phyloP scores from a whole-genome alignment of 2,329 filamentous ascomycete species.

The Botrytis tulipae region DNA sequence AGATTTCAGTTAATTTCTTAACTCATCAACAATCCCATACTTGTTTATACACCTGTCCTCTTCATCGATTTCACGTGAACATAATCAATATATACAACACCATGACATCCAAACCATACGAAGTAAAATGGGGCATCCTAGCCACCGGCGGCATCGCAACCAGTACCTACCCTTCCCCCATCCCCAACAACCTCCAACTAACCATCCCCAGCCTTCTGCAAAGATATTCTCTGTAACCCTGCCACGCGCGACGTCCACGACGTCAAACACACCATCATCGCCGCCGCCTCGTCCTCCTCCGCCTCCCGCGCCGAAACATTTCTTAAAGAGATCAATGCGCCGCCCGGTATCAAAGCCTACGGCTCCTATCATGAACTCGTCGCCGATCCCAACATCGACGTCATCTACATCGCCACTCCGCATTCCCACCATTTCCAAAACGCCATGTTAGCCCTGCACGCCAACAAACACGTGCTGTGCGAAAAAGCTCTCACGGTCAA shows the following conservation, averaged over 20 bases:
- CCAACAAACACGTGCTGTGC: slow-evolving; percentile 67
- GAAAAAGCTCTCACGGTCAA: slow-evolving; percentile 73
- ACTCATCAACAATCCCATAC: neutral
- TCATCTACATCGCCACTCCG: slow-evolving; percentile 69
- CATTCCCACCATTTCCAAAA: slow-evolving; percentile 75
- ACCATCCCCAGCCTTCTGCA: slow-evolving; percentile 49
- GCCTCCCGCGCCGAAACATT: slow-evolving; percentile 59
- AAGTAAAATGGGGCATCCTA: slow-evolving; percentile 39
- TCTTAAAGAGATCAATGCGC: slow-evolving; percentile 55
- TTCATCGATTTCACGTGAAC: neutral
- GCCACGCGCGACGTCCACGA: slow-evolving; percentile 57
- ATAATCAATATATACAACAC: slow-evolving; percentile 1
- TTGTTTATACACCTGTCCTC: neutral
- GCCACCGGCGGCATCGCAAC: slow-evolving; percentile 42
- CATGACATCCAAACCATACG: slow-evolving; percentile 35
- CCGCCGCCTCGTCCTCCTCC: slow-evolving; percentile 64
- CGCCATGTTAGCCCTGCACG: slow-evolving; percentile 60
- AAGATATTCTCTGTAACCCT: slow-evolving; percentile 63
- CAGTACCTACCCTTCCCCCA: slow-evolving; percentile 26
- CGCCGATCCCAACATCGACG: slow-evolving; percentile 61
- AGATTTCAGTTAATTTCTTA: neutral
- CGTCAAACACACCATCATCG: slow-evolving; percentile 60
- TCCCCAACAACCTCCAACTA: slow-evolving; percentile 8
- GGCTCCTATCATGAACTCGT: slow-evolving; percentile 66
- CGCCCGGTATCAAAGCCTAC: slow-evolving; percentile 59